Evolutionary conservation across 257 asterid genomes (phyloP).

Genomic region (Voacanga thouarsii): DNA sequence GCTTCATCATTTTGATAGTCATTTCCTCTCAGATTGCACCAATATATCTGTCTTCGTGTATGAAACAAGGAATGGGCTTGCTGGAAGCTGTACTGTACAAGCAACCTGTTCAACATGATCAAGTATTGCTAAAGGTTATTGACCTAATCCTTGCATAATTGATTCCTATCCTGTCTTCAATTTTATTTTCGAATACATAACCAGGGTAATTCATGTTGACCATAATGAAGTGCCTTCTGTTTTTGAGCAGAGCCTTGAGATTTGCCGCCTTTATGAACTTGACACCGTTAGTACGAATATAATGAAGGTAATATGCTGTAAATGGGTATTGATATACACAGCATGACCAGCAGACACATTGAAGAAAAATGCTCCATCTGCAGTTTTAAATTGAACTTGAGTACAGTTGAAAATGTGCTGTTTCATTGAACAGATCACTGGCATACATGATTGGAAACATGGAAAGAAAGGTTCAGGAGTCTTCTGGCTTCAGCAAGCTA

Average conservation of each 20-base stretch:
- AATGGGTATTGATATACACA: neutral
- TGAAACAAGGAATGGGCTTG: slow-evolving; percentile 77
- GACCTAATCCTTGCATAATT: neutral
- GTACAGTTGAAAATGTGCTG: slow-evolving; percentile 10
- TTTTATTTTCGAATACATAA: neutral
- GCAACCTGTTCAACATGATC: slow-evolving; percentile 79
- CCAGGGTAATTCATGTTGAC: slow-evolving; percentile 7
- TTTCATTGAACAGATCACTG: slow-evolving; percentile 59
- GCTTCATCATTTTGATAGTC: slow-evolving; percentile 22
- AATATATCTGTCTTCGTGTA: slow-evolving; percentile 75
- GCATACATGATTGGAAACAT: slow-evolving; percentile 91
- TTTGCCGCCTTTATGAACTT: slow-evolving; percentile 85
- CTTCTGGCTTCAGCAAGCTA: slow-evolving; percentile 97
- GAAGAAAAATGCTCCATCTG: neutral
- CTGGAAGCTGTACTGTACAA: slow-evolving; percentile 69
- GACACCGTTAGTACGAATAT: slow-evolving; percentile 52
- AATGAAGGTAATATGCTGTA: slow-evolving; percentile 69
- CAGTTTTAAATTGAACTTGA: neutral
- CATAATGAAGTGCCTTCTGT: slow-evolving; percentile 19
- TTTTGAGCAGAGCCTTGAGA: slow-evolving; percentile 74
- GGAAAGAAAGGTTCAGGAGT: slow-evolving; percentile 91
- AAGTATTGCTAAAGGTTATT: slow-evolving; percentile 73
- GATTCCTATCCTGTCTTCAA: neutral
- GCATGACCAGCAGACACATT: neutral
- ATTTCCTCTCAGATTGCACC: slow-evolving; percentile 66